Evolutionary conservation across 2,329 filamentous ascomycete genomes (phyloP).

Genomic region (Penicillium sp.): DNA sequence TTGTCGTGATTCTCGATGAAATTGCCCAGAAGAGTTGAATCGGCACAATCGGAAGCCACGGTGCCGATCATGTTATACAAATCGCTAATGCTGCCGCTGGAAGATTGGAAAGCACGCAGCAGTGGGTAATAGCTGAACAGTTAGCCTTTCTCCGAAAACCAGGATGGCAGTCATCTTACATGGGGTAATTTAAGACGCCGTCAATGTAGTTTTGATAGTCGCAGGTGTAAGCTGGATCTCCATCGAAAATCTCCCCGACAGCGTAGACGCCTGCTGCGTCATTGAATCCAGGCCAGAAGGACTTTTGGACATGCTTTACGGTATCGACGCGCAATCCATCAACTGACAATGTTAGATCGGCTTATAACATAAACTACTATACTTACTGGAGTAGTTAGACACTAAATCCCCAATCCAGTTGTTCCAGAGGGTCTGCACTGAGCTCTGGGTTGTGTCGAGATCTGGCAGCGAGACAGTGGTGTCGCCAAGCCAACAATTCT

Average conservation of each 20-base stretch:
- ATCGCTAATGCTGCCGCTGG: conserved; percentile 36
- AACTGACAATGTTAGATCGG: conserved; percentile 24
- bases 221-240: conserved; percentile 44
- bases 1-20: conserved; percentile 66
- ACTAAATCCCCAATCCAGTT: conserved; percentile 61
- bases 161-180: conserved; percentile 21
- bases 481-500: conserved; percentile 56
- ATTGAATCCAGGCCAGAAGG: conserved; percentile 47
- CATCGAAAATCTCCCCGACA: conserved; percentile 50
- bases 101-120: conserved; percentile 36
- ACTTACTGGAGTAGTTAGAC: conserved; percentile 60
- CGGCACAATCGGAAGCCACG: conserved; percentile 37
- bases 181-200: conserved; percentile 52
- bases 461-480: conserved; percentile 62
- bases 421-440: conserved; percentile 54
- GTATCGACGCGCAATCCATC: conserved; percentile 58
- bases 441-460: conserved; percentile 55
- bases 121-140: conserved; percentile 44
- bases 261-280: conserved; percentile 48
- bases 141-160: conserved; percentile 49
- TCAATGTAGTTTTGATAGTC: conserved; percentile 48
- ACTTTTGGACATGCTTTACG: conserved; percentile 49
- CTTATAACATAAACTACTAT: accelerated
- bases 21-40: conserved; percentile 52
- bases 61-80: conserved; percentile 38